Conservation (phyloP, 176 grass and related monocot genomes). For the Eremochloa ophiuroides region DNA sequence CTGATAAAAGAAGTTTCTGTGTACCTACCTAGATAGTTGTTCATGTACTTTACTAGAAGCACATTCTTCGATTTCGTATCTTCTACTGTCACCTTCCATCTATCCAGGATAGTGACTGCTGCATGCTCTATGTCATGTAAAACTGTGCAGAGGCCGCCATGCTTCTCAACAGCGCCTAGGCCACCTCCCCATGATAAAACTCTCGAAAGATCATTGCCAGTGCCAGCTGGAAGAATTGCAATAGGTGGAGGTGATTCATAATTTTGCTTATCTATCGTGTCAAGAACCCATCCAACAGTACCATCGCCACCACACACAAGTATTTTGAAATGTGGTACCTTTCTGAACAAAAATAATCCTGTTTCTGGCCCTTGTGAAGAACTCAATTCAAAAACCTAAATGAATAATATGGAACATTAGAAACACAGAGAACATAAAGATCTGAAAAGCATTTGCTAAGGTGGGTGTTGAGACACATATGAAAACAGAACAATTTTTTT, state of each 20-base stretch:
- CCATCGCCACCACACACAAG: constrained; percentile 78
- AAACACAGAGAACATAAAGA: not conserved
- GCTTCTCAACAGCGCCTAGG: constrained; percentile 58
- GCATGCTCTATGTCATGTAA: constrained; percentile 62
- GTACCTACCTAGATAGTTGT: constrained; percentile 76
- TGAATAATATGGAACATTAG: constrained; percentile 4
- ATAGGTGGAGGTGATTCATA: constrained; percentile 74
- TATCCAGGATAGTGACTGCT: constrained; percentile 68
- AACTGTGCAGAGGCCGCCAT: constrained; percentile 52
- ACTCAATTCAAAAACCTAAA: constrained; percentile 69
- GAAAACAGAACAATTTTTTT: not conserved
- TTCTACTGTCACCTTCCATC: constrained; percentile 63
- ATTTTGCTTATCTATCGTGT: constrained; percentile 65
- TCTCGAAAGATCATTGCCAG: constrained; percentile 77
- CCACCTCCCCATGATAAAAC: constrained; percentile 71
- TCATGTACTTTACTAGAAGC: constrained; percentile 49
- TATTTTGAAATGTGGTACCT: constrained; percentile 76
- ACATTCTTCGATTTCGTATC: constrained; percentile 44
- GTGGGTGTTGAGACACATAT: not conserved
- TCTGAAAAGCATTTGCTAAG: not conserved
- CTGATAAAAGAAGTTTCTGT: not conserved
- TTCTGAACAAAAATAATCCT: constrained; percentile 55
- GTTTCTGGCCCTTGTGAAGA: constrained; percentile 59
- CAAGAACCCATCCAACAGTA: constrained; percentile 73
- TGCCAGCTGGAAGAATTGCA: constrained; percentile 82